These are phyloP conservation scores for Trebouxia gelatinosa DNA, from an alignment of 163 green algal genomes.

Conservation along the genomic window DNA sequence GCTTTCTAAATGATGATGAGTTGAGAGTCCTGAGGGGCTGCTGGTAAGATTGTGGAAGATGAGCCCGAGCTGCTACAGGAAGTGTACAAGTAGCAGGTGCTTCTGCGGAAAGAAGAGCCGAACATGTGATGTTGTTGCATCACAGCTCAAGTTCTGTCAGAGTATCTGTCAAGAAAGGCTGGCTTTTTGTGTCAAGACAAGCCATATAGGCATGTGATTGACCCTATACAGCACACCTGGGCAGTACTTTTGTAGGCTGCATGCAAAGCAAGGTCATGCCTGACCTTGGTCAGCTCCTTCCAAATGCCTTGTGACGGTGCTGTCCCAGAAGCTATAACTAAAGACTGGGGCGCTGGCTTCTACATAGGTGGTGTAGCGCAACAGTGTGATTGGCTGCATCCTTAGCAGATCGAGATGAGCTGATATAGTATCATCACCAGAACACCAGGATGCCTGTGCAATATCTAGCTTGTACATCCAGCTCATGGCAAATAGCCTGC, in stretches of 20 bases:
- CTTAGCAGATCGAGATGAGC: not conserved
- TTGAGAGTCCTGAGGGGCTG: not conserved
- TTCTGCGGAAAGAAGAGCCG: too few relatives aligned
- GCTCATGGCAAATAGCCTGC: conserved; percentile 20
- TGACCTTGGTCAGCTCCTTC: conserved; percentile 13
- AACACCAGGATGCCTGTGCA: conserved; percentile 14
- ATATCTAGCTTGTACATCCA: conserved; percentile 1
- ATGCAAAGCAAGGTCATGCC: not conserved
- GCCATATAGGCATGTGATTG: not conserved
- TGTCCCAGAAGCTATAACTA: not conserved
- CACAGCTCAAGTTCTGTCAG: too few relatives aligned
- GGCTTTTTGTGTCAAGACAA: too few relatives aligned
- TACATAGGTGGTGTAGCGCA: conserved; percentile 23
- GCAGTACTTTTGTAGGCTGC: not conserved
- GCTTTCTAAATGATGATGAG: not conserved
- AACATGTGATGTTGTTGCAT: too few relatives aligned
- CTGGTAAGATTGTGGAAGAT: too few relatives aligned
- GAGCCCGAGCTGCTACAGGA: too few relatives aligned
- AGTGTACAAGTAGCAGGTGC: too few relatives aligned
- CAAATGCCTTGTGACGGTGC: not conserved
- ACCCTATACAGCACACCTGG: not conserved
- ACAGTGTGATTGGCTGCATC: not conserved
- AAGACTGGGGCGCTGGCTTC: conserved; percentile 8
- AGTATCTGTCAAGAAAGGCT: too few relatives aligned
- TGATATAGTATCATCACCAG: not conserved